Evolutionary conservation across 139 green algal genomes (phyloP).

Genomic region (Chlamydomonas urium): DNA sequence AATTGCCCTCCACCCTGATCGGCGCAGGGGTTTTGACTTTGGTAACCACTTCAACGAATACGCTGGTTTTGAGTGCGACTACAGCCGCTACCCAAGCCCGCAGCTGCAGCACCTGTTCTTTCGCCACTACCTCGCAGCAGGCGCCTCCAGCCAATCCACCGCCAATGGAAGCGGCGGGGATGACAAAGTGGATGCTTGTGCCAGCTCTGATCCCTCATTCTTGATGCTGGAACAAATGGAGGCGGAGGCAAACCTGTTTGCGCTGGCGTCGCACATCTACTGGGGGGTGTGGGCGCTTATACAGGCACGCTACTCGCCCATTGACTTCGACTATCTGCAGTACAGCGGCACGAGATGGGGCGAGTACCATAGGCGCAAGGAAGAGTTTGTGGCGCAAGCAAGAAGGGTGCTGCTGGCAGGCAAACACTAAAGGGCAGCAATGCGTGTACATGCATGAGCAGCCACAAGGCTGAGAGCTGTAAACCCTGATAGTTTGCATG

Average conservation of each 20-base stretch:
- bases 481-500: too few species aligned
- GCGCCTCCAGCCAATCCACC: too few species aligned
- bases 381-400: conserved; percentile 44
- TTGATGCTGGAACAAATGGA: conserved; percentile 25
- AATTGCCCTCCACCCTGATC: too few species aligned
- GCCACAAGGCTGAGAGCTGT: too few species aligned
- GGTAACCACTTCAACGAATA: conserved; percentile 98
- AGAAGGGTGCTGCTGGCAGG: conserved; percentile 25
- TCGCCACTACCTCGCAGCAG: conserved; percentile 53
- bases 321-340: conserved; percentile 88
- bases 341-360: conserved; percentile 61
- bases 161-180: too few species aligned
- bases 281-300: conserved; percentile 91
- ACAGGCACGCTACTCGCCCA: conserved; percentile 55
- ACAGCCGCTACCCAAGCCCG: conserved; percentile 49
- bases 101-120: conserved; percentile 59
- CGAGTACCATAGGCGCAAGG: conserved; percentile 66
- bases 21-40: conserved; percentile 72
- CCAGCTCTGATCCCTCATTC: background rate
- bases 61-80: conserved; percentile 94
- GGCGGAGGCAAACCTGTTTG: conserved; percentile 74
- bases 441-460: too few species aligned
- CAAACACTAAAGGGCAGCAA: background rate
- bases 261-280: conserved; percentile 83
- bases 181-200: background rate